Evolutionary conservation across 306 rosid species (phyloP).

Genomic region (Fagus crenata): DNA sequence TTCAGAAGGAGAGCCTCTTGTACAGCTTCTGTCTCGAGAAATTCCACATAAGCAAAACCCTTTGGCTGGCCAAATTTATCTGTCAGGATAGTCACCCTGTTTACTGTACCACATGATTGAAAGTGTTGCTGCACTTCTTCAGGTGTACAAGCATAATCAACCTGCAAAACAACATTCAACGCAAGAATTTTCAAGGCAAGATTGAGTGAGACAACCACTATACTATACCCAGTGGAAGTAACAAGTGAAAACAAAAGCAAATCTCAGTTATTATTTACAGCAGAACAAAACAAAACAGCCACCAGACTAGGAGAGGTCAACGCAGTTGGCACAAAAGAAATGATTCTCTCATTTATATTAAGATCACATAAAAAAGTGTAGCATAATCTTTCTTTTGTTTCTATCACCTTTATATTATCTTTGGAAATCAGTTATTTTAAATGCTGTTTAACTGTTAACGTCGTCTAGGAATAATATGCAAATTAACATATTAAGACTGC

Average conservation of each 20-base stretch:
- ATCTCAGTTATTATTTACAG: neutral
- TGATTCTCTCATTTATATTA: neutral
- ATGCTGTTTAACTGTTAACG: neutral
- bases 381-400: neutral
- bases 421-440: neutral
- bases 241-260: neutral
- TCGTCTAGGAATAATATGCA: neutral
- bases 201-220: constrained; percentile 22
- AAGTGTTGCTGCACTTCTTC: constrained; percentile 99
- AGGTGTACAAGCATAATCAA: constrained; percentile 96
- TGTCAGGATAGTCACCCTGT: constrained; percentile 85
- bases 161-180: constrained; percentile 53
- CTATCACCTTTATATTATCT: neutral
- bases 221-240: neutral
- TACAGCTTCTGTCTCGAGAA: constrained; percentile 80
- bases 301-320: neutral
- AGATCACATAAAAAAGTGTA: neutral
- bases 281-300: neutral
- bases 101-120: constrained; percentile 91
- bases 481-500: neutral
- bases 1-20: constrained; percentile 78
- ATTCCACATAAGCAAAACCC: constrained; percentile 96
- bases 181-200: constrained; percentile 26
- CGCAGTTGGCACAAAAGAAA: neutral
- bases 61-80: constrained; percentile 93